Evolutionary conservation across 306 rosid species (phyloP), one percentile per base, ranked within the genome.

Genomic region (Vicia sativa): DNA sequence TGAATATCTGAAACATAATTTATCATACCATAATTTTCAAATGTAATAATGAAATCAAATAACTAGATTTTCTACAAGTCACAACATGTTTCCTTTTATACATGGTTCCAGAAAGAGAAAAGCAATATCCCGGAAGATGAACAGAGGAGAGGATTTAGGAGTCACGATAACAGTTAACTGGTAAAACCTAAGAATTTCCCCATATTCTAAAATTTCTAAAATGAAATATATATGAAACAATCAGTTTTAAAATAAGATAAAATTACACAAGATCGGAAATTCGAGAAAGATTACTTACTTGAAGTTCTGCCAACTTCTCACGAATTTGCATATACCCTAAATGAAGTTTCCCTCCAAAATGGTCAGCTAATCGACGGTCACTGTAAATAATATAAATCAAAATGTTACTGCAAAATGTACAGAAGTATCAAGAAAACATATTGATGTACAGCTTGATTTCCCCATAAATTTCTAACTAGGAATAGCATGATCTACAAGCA

Each of bases 271-370:
- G 15, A 60, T 18, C 11, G 46, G 63, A 68, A 65, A 68, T 55
- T 69, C 25, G 76, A 29, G 25, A 71, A 71, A 58, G 16, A 67
- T 69, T 43, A 74, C 81, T 72, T 74, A 95, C 99, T 88, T 88
- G 91, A 78, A 95, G 97, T 76, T 95, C 99, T 8, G 80, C 88
- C 72, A 95, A 80, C 86, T 90, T 95, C 80, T 95, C 99, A 39
- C 97, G 99, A 72, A 95, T 90, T 81, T 88, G 99, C 96, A 95
- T 88, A 81, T 95, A 95, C 53, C 99, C 99, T 72, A 90, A 85
- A 81, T 90, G 99, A 85, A 95, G 97, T 80, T 95, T 95, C 78
- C 99, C 99, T 25, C 99, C 99, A 78, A 95, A 95, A 86, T 95
- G 99, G 82, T 95, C 97, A 71, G 99, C 97, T 83, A 95, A 81